Conservation (phyloP, 2,329 filamentous ascomycete species). For the Calonectria leucothoes region DNA sequence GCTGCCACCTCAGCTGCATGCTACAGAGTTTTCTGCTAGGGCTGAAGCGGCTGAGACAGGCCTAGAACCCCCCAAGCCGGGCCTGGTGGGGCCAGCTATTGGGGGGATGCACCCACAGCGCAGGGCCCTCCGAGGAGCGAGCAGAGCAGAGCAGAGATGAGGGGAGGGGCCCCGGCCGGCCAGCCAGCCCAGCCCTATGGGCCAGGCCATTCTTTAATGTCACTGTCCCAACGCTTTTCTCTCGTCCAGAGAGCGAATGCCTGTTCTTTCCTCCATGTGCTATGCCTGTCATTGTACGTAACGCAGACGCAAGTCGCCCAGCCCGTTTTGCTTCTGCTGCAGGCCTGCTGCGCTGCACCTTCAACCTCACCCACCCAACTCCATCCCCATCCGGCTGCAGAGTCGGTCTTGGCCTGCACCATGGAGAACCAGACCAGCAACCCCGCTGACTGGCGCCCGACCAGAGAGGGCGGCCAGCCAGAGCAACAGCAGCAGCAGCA, state of each 20-base stretch:
- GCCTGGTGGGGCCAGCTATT: background rate
- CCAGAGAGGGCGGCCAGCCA: background rate
- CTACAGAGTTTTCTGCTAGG: slow-evolving; percentile 12
- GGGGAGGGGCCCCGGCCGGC: background rate
- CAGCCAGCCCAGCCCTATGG: background rate
- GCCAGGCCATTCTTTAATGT: slow-evolving; percentile 3
- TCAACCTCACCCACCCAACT: background rate
- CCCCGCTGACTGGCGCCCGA: slow-evolving; percentile 20
- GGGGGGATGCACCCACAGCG: background rate
- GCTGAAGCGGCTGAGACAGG: slow-evolving; percentile 21
- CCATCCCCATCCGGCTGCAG: background rate
- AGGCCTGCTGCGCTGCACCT: background rate
- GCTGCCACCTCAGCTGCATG: slow-evolving; percentile 1
- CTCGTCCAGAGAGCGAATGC: background rate
- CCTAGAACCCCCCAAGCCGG: slow-evolving; percentile 15
- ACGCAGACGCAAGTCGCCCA: slow-evolving; percentile 1
- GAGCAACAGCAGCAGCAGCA: background rate
- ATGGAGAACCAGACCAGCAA: slow-evolving; percentile 10
- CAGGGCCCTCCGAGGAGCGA: background rate
- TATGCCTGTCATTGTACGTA: background rate
- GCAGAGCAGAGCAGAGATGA: background rate
- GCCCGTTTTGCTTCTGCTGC: background rate
- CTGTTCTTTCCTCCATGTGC: background rate
- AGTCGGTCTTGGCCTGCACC: background rate
- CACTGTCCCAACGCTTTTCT: background rate